Base-by-base conservation (phyloP, 371 early-diverging fungal genomes). In the Amoeboaphelidium protococcarum region DNA sequence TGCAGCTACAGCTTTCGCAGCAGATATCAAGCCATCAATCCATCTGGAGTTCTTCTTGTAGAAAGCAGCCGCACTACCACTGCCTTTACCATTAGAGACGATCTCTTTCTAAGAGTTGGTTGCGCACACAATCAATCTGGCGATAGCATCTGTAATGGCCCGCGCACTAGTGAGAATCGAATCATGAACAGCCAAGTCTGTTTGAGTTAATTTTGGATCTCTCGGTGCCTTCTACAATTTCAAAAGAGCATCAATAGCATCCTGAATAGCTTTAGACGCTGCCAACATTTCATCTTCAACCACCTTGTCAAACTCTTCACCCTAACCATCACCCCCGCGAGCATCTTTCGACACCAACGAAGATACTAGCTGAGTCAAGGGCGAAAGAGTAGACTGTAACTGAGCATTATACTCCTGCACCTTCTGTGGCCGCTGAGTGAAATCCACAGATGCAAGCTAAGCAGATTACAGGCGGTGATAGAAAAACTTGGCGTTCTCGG, bases 41-140 rank as follows among this genome's bases (percentile, higher is more conserved):
- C 96, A 95, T 52, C 88, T 76, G 66, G 87, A 87, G 65, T 95
- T 84, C 71, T 91, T 90, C 59, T 91, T 91, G 73, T 95, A 95
- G 58, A 90, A 92, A 0, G 82, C 86, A 2, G 79, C 78, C 6
- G 22, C 51, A 26, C 80, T 72, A n/a, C 75, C 69, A 1, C 74
- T 58, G 0, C 86, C 90, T 37, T 80, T 70, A 20, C 90, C 90
- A 57, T 89, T 81, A 1, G 85, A 74, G 2, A 91, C 94, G 64
- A 91, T 86, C 62, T 95, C 96, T 57, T 89, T 80, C 59, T 95
- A 94, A 13, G 86, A 79, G 23, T 71, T 78, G 2, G 87, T 88
- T 13, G 95, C 91, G 49, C 86, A 82, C 50, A 76, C 72, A 56
- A 95, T 92, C 49, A 95, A 67, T 50, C 84, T 76, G 26, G 80